Percentiles rank a stretch among this genome's conserved stretches.
phyloP scores from a whole-genome alignment of 768 basidiomycete species.

The Boletus eberwhitei region DNA sequence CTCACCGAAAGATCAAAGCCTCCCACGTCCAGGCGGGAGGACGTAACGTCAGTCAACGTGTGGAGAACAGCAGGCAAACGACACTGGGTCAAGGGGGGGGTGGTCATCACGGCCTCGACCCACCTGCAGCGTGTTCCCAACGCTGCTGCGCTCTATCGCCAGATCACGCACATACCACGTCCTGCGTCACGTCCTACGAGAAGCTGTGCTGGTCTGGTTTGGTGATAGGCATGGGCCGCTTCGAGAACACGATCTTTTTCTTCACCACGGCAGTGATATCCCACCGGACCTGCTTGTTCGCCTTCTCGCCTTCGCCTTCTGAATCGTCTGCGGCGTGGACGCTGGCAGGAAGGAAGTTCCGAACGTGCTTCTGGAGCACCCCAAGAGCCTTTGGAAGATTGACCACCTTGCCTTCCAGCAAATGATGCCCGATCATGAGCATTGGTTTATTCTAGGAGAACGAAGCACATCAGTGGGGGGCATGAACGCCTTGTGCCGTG shows the following conservation, averaged over 20 bases:
- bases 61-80: background rate
- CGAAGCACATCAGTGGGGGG: background rate
- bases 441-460: slow-evolving; percentile 62
- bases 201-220: slow-evolving; percentile 25
- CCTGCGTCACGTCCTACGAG: slow-evolving; percentile 16
- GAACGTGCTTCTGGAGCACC: slow-evolving; percentile 48
- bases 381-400: slow-evolving; percentile 78
- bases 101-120: background rate
- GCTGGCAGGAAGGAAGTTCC: background rate
- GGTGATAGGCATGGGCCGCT: slow-evolving; percentile 74
- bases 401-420: slow-evolving; percentile 84
- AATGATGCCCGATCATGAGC: slow-evolving; percentile 81
- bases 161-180: background rate
- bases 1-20: no score
- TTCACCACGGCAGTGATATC: slow-evolving; percentile 68
- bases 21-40: no score
- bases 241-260: slow-evolving; percentile 80
- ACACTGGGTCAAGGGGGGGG: slow-evolving; percentile 22
- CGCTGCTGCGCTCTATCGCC: slow-evolving; percentile 8
- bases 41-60: background rate
- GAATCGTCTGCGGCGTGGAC: background rate
- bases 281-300: slow-evolving; percentile 40
- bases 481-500: background rate
- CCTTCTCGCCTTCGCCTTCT: background rate
- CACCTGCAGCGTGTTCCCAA: slow-evolving; percentile 16